Evolutionary conservation across 2,329 filamentous ascomycete species (phyloP), one percentile per base, ranked within the genome.

Genomic region (Diplocarpon rosae): DNA sequence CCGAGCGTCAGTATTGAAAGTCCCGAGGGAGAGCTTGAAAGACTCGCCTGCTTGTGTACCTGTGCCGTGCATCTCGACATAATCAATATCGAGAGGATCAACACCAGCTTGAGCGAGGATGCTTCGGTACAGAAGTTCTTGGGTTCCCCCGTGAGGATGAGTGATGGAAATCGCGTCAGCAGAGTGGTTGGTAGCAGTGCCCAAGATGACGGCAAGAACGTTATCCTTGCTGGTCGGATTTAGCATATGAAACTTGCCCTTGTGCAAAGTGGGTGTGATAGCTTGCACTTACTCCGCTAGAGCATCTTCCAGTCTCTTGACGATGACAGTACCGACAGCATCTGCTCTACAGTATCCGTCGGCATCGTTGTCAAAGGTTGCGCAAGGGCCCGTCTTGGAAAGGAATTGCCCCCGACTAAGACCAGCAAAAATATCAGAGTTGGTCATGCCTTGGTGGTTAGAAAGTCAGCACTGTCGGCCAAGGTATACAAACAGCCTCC

Each of bases 1-100:
- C 20, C 20, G 20, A 24, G 7, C 7, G 20, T 24, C 20, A 24
- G 7, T 24, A 3, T 7, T 7, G 20, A 24, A 24, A 7, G 20
- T 24, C 20, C 3, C 7, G 20, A 24, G 3, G 3, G 20, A 24
- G 20, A 7, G 20, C 7, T 24, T 24, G 20, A 24, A 7, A 24
- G 20, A 24, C 30, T 32, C 30, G n/a, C 85, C 87, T 28, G 83
- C 85, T 62, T 92, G 85, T 0, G 85, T 94, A 28, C 87, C 87
- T 2, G 87, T 94, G 12, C 85, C 87, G 62, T 94, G 86, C 80
- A 92, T 87, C 64, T 93, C 87, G 8, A 94, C 80, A 57, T 90
- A 93, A 62, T 79, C 79, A 39, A 94, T 73, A 51, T 89, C 83
- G 40, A 78, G 72, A 1, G 85, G 82, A 56, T 89, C 80, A 16